Percentiles rank a stretch among this genome's conserved stretches.
Evolutionary conservation across 1,284 basidiomycete genomes (phyloP).

Genomic region (Stygiomarasmius scandens): DNA sequence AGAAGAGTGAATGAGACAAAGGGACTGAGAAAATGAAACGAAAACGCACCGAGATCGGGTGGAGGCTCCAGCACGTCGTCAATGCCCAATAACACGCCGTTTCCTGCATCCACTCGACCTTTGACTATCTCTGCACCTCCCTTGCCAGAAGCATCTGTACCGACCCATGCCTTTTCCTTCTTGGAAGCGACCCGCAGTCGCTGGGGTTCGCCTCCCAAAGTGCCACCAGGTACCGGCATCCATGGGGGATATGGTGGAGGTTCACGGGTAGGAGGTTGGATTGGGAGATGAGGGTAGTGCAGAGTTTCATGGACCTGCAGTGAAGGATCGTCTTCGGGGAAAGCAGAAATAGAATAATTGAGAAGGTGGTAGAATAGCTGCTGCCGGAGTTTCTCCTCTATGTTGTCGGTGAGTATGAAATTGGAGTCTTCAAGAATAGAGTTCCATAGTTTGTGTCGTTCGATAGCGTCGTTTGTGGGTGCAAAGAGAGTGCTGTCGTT

Average conservation of each 20-base stretch:
- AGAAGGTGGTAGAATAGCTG: conserved; percentile 94
- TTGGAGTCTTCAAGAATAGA: conserved; percentile 41
- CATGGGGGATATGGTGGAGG: conserved; percentile 83
- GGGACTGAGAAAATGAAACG: conserved; percentile 6
- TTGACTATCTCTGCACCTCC: conserved; percentile 69
- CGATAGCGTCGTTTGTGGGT: conserved; percentile 91
- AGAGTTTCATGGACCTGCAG: conserved; percentile 61
- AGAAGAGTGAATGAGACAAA: conserved; percentile 1
- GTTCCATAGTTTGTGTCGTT: conserved; percentile 58
- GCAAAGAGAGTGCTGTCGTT: conserved; percentile 89
- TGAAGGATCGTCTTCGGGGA: conserved; percentile 45
- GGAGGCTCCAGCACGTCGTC: conserved; percentile 80
- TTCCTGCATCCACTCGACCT: conserved; percentile 57
- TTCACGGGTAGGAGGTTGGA: conserved; percentile 57
- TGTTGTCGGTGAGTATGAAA: conserved; percentile 67
- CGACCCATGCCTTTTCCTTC: conserved; percentile 59
- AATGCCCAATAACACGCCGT: conserved; percentile 82
- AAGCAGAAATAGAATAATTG: conserved; percentile 73
- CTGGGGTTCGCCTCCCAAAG: conserved; percentile 85
- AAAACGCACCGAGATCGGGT: conserved; percentile 61
- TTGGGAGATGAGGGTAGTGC: conserved; percentile 65
- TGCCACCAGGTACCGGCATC: conserved; percentile 81
- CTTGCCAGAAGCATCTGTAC: conserved; percentile 72
- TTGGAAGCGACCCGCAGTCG: conserved; percentile 66
- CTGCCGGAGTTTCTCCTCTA: conserved; percentile 83